Conservation (phyloP, 2,329 filamentous ascomycete genomes). For the Pyrenophora graminea region DNA sequence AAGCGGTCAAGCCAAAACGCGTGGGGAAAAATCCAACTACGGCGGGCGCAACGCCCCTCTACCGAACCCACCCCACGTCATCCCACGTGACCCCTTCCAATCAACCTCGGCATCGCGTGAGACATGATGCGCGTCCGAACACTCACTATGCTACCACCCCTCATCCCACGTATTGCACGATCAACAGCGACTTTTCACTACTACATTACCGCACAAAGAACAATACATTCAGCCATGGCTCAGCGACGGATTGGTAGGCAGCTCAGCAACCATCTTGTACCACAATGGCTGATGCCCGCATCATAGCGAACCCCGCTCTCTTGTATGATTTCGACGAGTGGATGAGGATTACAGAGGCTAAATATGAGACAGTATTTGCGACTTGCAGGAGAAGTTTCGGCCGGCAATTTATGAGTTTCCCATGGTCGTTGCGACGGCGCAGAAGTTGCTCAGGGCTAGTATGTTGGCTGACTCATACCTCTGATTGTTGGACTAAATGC, state of each 20-base stretch:
- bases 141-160: slow-evolving; percentile 15
- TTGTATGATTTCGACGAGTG: slow-evolving; percentile 36
- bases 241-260: slow-evolving; percentile 39
- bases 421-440: slow-evolving; percentile 64
- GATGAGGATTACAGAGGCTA: too few species aligned
- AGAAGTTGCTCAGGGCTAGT: slow-evolving; percentile 58
- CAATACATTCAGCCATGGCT: slow-evolving; percentile 31
- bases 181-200: not conserved
- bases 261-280: slow-evolving; percentile 14
- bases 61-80: too few species aligned
- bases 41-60: too few species aligned
- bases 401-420: slow-evolving; percentile 81
- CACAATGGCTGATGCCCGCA: slow-evolving; percentile 27
- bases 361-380: slow-evolving; percentile 71
- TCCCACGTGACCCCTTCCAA: slow-evolving; percentile 6
- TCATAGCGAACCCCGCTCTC: slow-evolving; percentile 46
- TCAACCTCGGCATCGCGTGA: slow-evolving; percentile 14
- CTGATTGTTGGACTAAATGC: too few species aligned
- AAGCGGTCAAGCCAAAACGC: too few species aligned
- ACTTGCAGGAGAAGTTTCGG: slow-evolving; percentile 92
- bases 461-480: slow-evolving; percentile 14
- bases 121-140: slow-evolving; percentile 4
- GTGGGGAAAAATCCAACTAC: too few species aligned
- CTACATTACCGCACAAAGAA: slow-evolving; percentile 3
- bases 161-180: slow-evolving; percentile 18